phyloP scores from a whole-genome alignment of 768 basidiomycete species.

The Termitomyces sp. region DNA sequence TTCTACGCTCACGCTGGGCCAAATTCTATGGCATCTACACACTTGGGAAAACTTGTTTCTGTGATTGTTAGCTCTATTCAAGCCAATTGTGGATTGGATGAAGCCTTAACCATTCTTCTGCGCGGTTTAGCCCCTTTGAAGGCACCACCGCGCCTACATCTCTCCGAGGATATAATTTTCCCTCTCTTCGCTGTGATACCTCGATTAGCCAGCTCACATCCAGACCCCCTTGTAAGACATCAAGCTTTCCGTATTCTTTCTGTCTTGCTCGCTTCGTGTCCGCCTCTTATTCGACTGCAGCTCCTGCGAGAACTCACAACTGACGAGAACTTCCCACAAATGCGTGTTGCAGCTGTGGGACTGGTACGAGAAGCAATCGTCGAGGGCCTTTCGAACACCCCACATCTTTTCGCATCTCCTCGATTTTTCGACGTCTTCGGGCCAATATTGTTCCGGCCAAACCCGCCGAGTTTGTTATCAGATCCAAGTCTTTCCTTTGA shows the following conservation, averaged over 20 bases:
- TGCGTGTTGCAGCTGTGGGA: constrained; percentile 64
- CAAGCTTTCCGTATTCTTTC: constrained; percentile 58
- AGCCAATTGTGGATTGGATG: constrained; percentile 50
- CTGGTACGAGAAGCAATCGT: constrained; percentile 65
- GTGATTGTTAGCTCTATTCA: constrained; percentile 47
- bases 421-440: constrained; percentile 55
- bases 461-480: constrained; percentile 48
- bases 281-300: constrained; percentile 45
- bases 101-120: constrained; percentile 55
- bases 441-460: constrained; percentile 50
- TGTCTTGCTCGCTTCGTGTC: constrained; percentile 42
- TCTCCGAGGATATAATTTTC: constrained; percentile 39
- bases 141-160: constrained; percentile 14
- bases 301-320: constrained; percentile 49
- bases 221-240: constrained; percentile 53
- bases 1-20: constrained; percentile 30
- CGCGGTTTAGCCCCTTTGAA: constrained; percentile 22
- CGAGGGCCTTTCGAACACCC: constrained; percentile 34
- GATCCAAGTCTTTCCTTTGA: constrained; percentile 26
- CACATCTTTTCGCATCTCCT: constrained; percentile 49
- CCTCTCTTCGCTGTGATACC: constrained; percentile 49
- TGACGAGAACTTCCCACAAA: constrained; percentile 52
- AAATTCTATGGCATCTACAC: constrained; percentile 9
- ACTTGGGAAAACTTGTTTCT: constrained; percentile 30
- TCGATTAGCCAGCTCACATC: constrained; percentile 55